Evolutionary conservation across 1,284 basidiomycete species (phyloP).

Genomic region (Heterobasidion occidentale): DNA sequence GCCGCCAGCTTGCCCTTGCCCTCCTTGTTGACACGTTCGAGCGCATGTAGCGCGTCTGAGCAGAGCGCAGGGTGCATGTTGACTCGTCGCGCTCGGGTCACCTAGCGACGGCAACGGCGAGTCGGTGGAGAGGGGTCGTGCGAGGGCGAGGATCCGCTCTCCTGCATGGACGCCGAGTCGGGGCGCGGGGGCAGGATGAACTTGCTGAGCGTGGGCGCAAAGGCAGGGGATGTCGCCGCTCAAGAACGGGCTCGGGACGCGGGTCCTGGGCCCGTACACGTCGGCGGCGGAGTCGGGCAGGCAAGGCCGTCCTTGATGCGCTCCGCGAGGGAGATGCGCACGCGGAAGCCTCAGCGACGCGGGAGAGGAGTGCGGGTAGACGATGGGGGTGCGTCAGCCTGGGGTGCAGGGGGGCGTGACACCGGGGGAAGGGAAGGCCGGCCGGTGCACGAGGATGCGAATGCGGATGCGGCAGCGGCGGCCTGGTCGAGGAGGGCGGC

Average conservation of each 20-base stretch:
- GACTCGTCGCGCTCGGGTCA: constrained; percentile 20
- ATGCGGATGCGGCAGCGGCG: constrained; percentile 24
- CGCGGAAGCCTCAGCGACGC: too few relatives aligned
- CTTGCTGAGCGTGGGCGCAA: too few relatives aligned
- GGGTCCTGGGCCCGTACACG: too few relatives aligned
- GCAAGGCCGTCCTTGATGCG: too few relatives aligned
- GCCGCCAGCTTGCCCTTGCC: too few relatives aligned
- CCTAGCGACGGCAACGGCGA: constrained; percentile 26
- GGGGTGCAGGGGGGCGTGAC: not conserved
- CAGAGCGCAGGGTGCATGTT: constrained; percentile 28
- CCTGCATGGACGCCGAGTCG: constrained; percentile 12
- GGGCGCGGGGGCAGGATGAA: constrained; percentile 2
- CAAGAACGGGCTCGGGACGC: too few relatives aligned
- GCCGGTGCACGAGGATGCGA: constrained; percentile 6
- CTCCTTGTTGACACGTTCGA: constrained; percentile 18
- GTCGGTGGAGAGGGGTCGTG: constrained; percentile 17
- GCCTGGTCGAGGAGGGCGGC: constrained; percentile 22
- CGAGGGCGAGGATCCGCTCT: constrained; percentile 25
- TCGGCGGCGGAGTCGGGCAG: too few relatives aligned
- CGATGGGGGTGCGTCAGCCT: too few relatives aligned
- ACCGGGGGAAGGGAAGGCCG: constrained; percentile 15
- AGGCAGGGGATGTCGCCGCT: too few relatives aligned
- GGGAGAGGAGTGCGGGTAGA: too few relatives aligned
- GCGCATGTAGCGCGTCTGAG: constrained; percentile 34
- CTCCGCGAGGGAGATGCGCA: too few relatives aligned